Evolutionary conservation across 805 yeast genomes (phyloP).

Genomic region (Myxozyma sirexii): DNA sequence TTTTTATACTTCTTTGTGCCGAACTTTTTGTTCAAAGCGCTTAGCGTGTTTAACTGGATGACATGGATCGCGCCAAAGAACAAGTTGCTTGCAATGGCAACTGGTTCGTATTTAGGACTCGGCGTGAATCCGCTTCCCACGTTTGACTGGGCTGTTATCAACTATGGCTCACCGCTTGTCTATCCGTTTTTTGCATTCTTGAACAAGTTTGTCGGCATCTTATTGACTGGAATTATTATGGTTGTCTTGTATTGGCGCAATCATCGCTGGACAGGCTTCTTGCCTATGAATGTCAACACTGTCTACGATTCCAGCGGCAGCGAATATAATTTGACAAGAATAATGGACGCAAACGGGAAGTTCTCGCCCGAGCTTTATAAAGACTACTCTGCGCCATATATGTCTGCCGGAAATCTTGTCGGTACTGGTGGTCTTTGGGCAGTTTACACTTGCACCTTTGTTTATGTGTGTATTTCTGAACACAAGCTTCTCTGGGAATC

Average conservation of each 20-base stretch:
- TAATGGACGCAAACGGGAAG: constrained; percentile 49
- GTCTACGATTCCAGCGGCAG: constrained; percentile 39
- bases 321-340: constrained; percentile 52
- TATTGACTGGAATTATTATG: constrained; percentile 39
- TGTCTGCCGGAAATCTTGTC: constrained; percentile 58
- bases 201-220: constrained; percentile 45
- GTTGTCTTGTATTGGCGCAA: constrained; percentile 50
- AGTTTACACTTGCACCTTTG: constrained; percentile 19
- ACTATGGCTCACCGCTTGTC: constrained; percentile 8
- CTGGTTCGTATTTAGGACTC: constrained; percentile 49
- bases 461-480: constrained; percentile 18
- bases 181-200: constrained; percentile 48
- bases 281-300: constrained; percentile 53
- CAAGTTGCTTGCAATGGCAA: constrained; percentile 51
- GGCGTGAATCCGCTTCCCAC: constrained; percentile 48
- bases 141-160: constrained; percentile 46
- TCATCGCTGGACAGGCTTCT: constrained; percentile 52
- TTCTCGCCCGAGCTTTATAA: constrained; percentile 53
- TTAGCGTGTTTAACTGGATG: constrained; percentile 61
- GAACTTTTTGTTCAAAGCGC: constrained; percentile 61
- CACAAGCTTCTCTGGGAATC: constrained; percentile 41
- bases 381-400: constrained; percentile 60
- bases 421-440: constrained; percentile 20
- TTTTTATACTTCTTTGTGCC: constrained; percentile 63
- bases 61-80: constrained; percentile 60